Conservation (phyloP, 768 basidiomycete genomes). For the Coprinopsis marcescibilis region DNA sequence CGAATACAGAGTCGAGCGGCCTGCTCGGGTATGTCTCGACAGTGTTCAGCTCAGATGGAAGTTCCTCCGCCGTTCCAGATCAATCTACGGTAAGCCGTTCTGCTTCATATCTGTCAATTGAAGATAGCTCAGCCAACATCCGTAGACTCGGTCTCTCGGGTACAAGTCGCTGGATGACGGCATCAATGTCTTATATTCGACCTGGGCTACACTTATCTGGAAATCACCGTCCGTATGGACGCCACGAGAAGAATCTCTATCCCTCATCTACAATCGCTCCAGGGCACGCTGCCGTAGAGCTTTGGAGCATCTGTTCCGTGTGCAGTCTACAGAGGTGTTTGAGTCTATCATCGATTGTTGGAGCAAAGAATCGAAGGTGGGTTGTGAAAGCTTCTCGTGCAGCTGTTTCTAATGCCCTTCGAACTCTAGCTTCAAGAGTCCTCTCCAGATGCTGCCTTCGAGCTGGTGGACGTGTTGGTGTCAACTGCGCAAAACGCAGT, state of each 20-base stretch:
- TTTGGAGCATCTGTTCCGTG: conserved; percentile 81
- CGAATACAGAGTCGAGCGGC: conserved; percentile 50
- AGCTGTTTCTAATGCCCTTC: conserved; percentile 5
- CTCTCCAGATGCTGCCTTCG: conserved; percentile 57
- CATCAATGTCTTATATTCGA: conserved; percentile 66
- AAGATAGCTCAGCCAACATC: conserved; percentile 1
- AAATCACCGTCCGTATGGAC: conserved; percentile 37
- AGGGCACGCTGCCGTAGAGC: conserved; percentile 69
- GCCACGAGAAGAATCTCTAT: conserved; percentile 62
- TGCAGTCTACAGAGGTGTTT: conserved; percentile 74
- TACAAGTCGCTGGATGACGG: conserved; percentile 77
- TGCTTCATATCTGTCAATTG: conserved; percentile 9
- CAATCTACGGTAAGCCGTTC: conserved; percentile 56
- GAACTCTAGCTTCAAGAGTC: conserved; percentile 27
- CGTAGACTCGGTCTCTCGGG: conserved; percentile 66
- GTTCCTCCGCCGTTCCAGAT: conserved; percentile 42
- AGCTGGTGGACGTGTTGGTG: conserved; percentile 77
- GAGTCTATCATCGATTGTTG: conserved; percentile 83
- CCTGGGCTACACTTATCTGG: conserved; percentile 65
- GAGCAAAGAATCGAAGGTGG: conserved; percentile 50
- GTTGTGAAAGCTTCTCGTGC: conserved; percentile 16
- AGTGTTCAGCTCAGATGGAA: conserved; percentile 77
- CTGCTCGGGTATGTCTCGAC: conserved; percentile 87
- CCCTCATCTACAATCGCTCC: conserved; percentile 61
- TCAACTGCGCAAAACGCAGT: conserved; percentile 84